Evolutionary conservation across 2,329 filamentous ascomycete genomes (phyloP).

Genomic region (Monilinia vaccinii-corymbosi): DNA sequence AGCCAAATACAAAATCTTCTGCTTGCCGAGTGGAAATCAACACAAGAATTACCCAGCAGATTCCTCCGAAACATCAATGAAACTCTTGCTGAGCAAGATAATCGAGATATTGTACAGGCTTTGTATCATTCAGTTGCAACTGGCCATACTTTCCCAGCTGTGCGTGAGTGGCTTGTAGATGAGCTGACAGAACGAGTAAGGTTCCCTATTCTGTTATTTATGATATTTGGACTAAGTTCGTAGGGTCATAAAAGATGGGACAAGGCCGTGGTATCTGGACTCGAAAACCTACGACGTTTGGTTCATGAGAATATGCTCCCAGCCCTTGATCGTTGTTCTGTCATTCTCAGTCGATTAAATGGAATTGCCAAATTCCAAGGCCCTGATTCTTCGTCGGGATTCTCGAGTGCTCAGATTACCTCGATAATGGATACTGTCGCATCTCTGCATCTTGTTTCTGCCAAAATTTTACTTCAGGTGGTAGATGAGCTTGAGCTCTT

Average conservation of each 20-base stretch:
- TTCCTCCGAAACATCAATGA: slow-evolving; percentile 72
- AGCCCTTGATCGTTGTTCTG: slow-evolving; percentile 70
- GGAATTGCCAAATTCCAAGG: slow-evolving; percentile 78
- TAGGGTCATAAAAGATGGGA: slow-evolving; percentile 94
- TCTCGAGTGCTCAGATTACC: slow-evolving; percentile 53
- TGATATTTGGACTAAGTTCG: slow-evolving; percentile 13
- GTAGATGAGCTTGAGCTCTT: slow-evolving; percentile 76
- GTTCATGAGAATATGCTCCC: slow-evolving; percentile 84
- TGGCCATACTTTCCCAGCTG: slow-evolving; percentile 63
- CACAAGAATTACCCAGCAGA: slow-evolving; percentile 67
- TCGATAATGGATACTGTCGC: slow-evolving; percentile 61
- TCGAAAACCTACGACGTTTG: slow-evolving; percentile 67
- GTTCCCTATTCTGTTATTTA: slow-evolving; percentile 8
- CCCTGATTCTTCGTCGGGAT: slow-evolving; percentile 54
- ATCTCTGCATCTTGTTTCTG: slow-evolving; percentile 64
- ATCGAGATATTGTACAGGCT: slow-evolving; percentile 62
- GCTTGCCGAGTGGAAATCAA: slow-evolving; percentile 71
- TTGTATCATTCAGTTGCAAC: slow-evolving; percentile 80
- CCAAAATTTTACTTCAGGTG: slow-evolving; percentile 61
- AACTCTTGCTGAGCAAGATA: slow-evolving; percentile 57
- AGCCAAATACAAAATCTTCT: slow-evolving; percentile 73
- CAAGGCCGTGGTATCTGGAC: slow-evolving; percentile 68
- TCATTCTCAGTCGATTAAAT: slow-evolving; percentile 73
- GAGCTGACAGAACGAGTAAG: slow-evolving; percentile 68
- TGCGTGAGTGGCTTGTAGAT: slow-evolving; percentile 85